These are phyloP conservation scores for Penicillium palitans DNA, from an alignment of 2,329 filamentous ascomycete species.

Conservation along the genomic window DNA sequence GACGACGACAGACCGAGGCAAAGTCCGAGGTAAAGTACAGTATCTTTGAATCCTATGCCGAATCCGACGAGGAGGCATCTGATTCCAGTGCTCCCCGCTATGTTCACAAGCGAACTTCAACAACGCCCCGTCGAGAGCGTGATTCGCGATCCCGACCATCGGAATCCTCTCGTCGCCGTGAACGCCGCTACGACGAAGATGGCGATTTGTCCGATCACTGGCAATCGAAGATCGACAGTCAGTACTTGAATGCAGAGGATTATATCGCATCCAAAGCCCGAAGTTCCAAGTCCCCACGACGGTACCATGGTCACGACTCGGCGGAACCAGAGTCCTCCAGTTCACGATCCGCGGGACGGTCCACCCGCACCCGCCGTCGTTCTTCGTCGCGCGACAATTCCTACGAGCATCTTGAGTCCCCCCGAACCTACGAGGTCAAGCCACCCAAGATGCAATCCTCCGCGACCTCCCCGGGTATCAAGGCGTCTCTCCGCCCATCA, in stretches of 20 bases:
- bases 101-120: conserved; percentile 21
- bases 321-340: conserved; percentile 35
- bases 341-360: conserved; percentile 32
- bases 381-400: conserved; percentile 36
- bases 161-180: conserved; percentile 26
- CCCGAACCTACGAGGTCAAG: conserved; percentile 26
- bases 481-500: conserved; percentile 32
- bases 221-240: conserved; percentile 37
- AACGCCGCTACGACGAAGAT: conserved; percentile 29
- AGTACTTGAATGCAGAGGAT: conserved; percentile 34
- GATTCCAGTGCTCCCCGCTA: conserved; percentile 33
- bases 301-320: conserved; percentile 32
- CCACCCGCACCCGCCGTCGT: conserved; percentile 30
- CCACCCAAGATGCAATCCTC: conserved; percentile 40
- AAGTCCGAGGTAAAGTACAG: conserved; percentile 35
- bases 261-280: conserved; percentile 42
- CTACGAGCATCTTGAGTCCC: conserved; percentile 32
- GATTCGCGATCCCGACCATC: conserved; percentile 24
- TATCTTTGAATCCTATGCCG: conserved; percentile 28
- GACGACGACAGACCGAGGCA: conserved; percentile 42
- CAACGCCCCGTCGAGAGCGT: conserved; percentile 21
- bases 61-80: conserved; percentile 34
- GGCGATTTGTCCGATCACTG: conserved; percentile 28
- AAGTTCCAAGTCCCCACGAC: conserved; percentile 37
- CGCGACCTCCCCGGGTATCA: conserved; percentile 36